These are phyloP conservation scores for Calvatia gigantea DNA, from an alignment of 768 basidiomycete genomes.

Conservation along the genomic window DNA sequence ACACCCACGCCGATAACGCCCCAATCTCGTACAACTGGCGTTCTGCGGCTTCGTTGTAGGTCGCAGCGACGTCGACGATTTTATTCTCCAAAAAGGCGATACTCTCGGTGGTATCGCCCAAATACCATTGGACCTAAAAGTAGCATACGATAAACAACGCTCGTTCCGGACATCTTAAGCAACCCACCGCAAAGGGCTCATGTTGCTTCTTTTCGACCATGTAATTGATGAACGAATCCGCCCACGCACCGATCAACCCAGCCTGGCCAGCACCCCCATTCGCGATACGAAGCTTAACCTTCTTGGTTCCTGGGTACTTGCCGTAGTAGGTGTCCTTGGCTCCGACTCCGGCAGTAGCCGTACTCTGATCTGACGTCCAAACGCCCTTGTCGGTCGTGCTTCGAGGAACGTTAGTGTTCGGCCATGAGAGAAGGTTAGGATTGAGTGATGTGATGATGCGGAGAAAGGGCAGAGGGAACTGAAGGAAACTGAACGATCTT, in stretches of 20 bases:
- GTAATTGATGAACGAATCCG: constrained; percentile 41
- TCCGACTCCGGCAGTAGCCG: no score
- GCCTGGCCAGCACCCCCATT: constrained; percentile 51
- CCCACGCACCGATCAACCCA: constrained; percentile 44
- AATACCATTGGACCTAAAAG: constrained; percentile 50
- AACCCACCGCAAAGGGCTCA: constrained; percentile 30
- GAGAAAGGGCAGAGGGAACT: no score
- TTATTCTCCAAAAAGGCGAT: constrained; percentile 38
- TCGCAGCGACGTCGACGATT: constrained; percentile 45
- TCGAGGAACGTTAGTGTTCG: no score
- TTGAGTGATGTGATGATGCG: no score
- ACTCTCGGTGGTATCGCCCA: constrained; percentile 55
- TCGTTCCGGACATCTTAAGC: no score
- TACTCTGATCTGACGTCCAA: no score
- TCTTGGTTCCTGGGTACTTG: constrained; percentile 25
- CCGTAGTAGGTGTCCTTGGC: constrained; percentile 37
- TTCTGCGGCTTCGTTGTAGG: constrained; percentile 54
- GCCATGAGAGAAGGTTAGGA: no score
- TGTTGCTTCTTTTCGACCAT: constrained; percentile 24
- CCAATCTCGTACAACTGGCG: constrained; percentile 26
- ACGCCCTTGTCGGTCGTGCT: no score
- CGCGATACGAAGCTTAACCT: constrained; percentile 39
- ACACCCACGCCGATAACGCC: constrained; percentile 28
- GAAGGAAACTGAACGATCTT: no score
- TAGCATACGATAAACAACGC: background rate